These are phyloP conservation scores for Setaria italica DNA, from an alignment of 202 grass and related monocot genomes.

Conservation along the genomic window DNA sequence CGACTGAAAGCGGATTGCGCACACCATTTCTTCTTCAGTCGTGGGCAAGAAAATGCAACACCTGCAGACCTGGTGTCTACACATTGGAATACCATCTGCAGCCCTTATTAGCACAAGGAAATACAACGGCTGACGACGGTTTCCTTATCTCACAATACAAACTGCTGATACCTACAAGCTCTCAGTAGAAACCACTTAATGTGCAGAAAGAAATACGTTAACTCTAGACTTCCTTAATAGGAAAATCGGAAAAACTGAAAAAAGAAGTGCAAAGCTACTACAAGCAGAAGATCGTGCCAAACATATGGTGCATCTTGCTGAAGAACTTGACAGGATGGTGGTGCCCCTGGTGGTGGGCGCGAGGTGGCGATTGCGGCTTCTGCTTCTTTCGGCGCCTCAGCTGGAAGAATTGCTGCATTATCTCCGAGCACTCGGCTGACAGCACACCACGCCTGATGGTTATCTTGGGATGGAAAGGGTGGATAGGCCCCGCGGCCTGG, in stretches of 20 bases:
- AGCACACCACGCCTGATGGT: conserved; percentile 65
- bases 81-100: conserved; percentile 1
- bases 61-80: background rate
- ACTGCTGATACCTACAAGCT: conserved; percentile 2
- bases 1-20: no score
- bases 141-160: conserved; percentile 2
- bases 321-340: conserved; percentile 82
- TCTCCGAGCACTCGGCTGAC: conserved; percentile 67
- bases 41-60: background rate
- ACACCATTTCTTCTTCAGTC: background rate
- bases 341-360: conserved; percentile 40
- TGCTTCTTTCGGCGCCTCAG: conserved; percentile 80
- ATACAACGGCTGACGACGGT: background rate
- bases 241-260: background rate
- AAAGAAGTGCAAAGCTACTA: conserved; percentile 35
- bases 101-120: conserved; percentile 12
- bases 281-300: conserved; percentile 74
- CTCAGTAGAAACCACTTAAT: background rate
- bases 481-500: conserved; percentile 57
- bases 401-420: conserved; percentile 90
- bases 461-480: conserved; percentile 92
- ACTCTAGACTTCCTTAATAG: background rate
- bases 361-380: conserved; percentile 54
- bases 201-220: background rate
- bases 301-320: conserved; percentile 73